phyloP scores from a whole-genome alignment of 2,329 filamentous ascomycete species.

The Neofusicoccum parvum region DNA sequence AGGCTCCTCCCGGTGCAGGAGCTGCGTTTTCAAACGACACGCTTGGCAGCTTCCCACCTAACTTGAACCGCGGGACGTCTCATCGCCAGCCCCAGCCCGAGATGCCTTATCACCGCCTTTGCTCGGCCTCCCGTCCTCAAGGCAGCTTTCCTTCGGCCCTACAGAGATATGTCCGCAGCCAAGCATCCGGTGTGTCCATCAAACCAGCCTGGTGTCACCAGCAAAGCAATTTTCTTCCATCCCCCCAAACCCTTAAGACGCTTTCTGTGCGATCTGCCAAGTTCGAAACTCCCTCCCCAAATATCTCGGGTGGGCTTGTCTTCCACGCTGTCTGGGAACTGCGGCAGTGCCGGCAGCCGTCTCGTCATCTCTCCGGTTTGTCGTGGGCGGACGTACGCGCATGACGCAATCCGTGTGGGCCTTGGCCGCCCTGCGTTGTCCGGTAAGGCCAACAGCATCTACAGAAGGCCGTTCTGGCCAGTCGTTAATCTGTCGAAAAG shows the following conservation, averaged over 20 bases:
- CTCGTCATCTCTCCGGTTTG: background rate
- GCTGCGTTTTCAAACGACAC: background rate
- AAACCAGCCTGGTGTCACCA: background rate
- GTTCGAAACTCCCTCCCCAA: background rate
- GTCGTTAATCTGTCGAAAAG: no score
- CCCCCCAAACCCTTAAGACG: background rate
- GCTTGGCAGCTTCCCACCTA: background rate
- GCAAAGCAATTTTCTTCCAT: background rate
- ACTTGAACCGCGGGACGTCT: background rate
- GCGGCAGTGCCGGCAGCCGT: background rate
- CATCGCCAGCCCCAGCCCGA: background rate
- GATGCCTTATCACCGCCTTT: constrained; percentile 1
- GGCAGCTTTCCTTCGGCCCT: background rate
- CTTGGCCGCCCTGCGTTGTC: background rate
- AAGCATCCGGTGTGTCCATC: background rate
- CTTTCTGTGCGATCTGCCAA: background rate
- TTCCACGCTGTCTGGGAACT: background rate
- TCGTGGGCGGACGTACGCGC: background rate
- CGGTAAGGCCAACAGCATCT: background rate
- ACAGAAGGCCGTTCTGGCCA: no score
- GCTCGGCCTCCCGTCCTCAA: background rate
- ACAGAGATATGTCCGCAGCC: background rate
- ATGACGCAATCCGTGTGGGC: background rate
- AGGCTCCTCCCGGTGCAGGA: background rate
- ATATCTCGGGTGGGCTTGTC: background rate